These are phyloP conservation scores for Leccinum sublutescens DNA, from an alignment of 768 basidiomycete species.

Conservation along the genomic window DNA sequence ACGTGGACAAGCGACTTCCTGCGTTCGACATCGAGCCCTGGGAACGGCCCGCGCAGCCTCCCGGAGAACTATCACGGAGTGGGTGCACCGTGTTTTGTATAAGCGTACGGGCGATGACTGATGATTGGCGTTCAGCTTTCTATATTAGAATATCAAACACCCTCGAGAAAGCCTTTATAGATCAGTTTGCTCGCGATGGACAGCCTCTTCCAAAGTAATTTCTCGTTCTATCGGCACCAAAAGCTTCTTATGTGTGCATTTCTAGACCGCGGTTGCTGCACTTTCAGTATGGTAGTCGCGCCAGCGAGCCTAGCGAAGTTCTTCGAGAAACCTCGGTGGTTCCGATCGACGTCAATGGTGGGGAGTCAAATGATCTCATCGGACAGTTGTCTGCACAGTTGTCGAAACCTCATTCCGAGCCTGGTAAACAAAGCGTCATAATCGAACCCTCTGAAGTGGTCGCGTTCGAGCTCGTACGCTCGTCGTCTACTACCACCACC, in stretches of 20 bases:
- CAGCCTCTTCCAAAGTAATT: conserved; percentile 33
- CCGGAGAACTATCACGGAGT: conserved; percentile 46
- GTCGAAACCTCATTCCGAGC: conserved; percentile 25
- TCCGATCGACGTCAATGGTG: conserved; percentile 46
- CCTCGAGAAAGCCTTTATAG: conserved; percentile 45
- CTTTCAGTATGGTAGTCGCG: conserved; percentile 53
- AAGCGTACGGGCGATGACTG: conserved; percentile 8
- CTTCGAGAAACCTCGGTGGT: conserved; percentile 47
- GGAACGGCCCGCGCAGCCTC: conserved; percentile 35
- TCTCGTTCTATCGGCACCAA: neutral
- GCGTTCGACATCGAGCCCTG: conserved; percentile 44
- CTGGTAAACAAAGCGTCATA: conserved; percentile 54
- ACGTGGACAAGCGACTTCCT: conserved; percentile 49
- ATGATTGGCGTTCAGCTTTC: conserved; percentile 41
- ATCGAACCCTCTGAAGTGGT: conserved; percentile 62
- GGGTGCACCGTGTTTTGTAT: conserved; percentile 4
- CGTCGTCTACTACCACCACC: conserved; percentile 12
- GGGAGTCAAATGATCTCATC: conserved; percentile 54
- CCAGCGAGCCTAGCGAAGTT: conserved; percentile 31
- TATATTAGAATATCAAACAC: conserved; percentile 41
- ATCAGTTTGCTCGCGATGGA: conserved; percentile 37
- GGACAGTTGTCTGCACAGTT: conserved; percentile 43
- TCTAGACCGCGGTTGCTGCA: conserved; percentile 45
- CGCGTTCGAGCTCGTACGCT: conserved; percentile 49
- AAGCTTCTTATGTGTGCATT: neutral